Conservation (phyloP, 352 stramenopile species). For the Phytophthora ramorum region DNA sequence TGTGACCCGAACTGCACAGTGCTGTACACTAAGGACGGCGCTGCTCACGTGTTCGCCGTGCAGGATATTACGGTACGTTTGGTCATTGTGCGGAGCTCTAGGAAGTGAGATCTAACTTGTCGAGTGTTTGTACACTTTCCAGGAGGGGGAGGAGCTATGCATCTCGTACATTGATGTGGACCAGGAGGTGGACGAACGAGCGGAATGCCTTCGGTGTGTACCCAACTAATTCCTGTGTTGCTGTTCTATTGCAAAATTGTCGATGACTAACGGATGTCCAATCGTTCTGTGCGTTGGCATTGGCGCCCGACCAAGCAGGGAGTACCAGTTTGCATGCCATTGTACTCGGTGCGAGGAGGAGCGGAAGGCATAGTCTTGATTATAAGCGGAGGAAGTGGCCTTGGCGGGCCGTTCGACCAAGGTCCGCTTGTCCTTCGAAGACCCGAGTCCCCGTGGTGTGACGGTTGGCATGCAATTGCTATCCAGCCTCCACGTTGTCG, state of each 20-base stretch:
- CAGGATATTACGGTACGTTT: constrained; percentile 67
- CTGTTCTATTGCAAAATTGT: not conserved
- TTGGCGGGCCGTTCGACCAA: constrained; percentile 1
- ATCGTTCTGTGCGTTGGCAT: constrained; percentile 16
- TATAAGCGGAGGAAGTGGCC: constrained; percentile 16
- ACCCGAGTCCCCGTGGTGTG: constrained; percentile 1
- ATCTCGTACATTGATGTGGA: constrained; percentile 96
- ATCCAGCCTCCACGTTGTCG: no score
- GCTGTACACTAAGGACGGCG: constrained; percentile 86
- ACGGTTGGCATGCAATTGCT: not conserved
- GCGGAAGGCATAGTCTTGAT: constrained; percentile 50
- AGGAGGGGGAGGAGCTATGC: constrained; percentile 93
- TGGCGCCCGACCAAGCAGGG: constrained; percentile 42
- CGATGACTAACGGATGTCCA: constrained; percentile 21
- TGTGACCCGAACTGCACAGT: constrained; percentile 94
- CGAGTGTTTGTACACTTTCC: constrained; percentile 15
- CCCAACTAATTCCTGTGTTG: not conserved
- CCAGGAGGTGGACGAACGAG: constrained; percentile 79
- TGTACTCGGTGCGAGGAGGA: constrained; percentile 74
- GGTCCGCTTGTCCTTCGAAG: constrained; percentile 10
- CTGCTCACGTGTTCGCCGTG: constrained; percentile 76
- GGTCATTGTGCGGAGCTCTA: not conserved
- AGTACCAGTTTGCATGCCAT: constrained; percentile 85
- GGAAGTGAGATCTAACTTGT: not conserved
- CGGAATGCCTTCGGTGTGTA: constrained; percentile 72